Evolutionary conservation across 257 asterid species (phyloP), one percentile per base, ranked within the genome.

Genomic region (Thymus mandschuricus): DNA sequence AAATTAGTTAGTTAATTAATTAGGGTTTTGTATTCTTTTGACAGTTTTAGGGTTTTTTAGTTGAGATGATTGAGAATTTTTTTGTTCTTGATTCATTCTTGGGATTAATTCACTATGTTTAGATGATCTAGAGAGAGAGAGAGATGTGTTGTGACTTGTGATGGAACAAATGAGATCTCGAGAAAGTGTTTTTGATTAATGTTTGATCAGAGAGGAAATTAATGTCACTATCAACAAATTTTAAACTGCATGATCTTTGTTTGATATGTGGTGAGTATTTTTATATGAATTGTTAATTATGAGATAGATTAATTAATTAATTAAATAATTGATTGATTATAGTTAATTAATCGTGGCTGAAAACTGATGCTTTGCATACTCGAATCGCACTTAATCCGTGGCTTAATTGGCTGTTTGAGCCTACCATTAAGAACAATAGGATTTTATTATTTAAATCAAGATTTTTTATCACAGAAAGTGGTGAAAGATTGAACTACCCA

Each of bases 401-500:
- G 40, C 64, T 63, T 62, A 44, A 72, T 60, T 44, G 72, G 57
- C 38, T 60, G 85, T 81, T 86, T 75, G 62, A 84, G 75, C 89
- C 92, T 77, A 74, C 83, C 84, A 78, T 69, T 58, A 73, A 13
- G 15, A 67, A 38, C 41, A 6, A 1, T 28, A 28, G 43, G 21
- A 21, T 21, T 21, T 11, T 48, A 72, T 34, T 31, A 48, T 56
- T 66, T 40, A 38, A 58, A 1, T 45, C 27, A 30, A 29, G 41
- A 11, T 51, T 31, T 49, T 44, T 40, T 34, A 48, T 62, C 33
- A 46, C 55, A 28, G 48, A 33, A 67, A 72, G 48, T 74, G 77
- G 84, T 79, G 84, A 83, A 64, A 78, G 84, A 82, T 77, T 78
- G 75, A 69, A 77, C 62, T 80, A 79, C 94, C 91, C 86, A 83